phyloP scores from a whole-genome alignment of 2,329 filamentous ascomycete species.

The Pestalotiopsis sp. region DNA sequence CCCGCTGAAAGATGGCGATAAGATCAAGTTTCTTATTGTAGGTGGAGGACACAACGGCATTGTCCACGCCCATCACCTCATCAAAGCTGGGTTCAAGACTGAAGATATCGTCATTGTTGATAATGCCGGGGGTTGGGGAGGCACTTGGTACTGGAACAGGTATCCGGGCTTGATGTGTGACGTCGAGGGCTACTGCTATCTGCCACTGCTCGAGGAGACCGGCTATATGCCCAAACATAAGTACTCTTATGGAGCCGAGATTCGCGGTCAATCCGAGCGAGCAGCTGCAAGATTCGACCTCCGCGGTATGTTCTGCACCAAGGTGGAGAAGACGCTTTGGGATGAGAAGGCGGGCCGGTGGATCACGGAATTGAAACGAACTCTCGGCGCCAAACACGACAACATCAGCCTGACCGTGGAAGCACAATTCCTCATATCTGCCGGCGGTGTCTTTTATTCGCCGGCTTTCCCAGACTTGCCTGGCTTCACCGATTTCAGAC shows the following conservation, averaged over 20 bases:
- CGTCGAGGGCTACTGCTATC: slow-evolving; percentile 48
- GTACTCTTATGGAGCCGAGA: slow-evolving; percentile 43
- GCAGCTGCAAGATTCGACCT: slow-evolving; percentile 42
- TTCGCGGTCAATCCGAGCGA: slow-evolving; percentile 40
- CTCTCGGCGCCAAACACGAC: background rate
- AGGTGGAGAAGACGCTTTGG: slow-evolving; percentile 38
- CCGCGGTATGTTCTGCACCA: slow-evolving; percentile 42
- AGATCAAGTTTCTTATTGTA: slow-evolving; percentile 34
- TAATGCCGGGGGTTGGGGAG: slow-evolving; percentile 49
- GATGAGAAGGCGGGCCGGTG: slow-evolving; percentile 27
- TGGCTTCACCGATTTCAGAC: background rate
- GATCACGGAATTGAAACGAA: background rate
- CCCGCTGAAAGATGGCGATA: background rate
- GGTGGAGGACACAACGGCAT: slow-evolving; percentile 48
- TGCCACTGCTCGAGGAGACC: slow-evolving; percentile 50
- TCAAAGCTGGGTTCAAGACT: slow-evolving; percentile 37
- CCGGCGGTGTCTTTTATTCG: background rate
- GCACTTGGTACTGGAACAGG: slow-evolving; percentile 52
- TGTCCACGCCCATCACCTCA: slow-evolving; percentile 40
- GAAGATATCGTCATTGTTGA: slow-evolving; percentile 44
- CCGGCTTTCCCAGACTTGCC: background rate
- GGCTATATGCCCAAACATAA: slow-evolving; percentile 48
- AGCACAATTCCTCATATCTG: background rate
- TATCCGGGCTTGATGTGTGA: slow-evolving; percentile 51
- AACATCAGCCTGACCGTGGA: background rate